These are phyloP conservation scores for Sporisorium sorghi DNA, from an alignment of 1,284 basidiomycete species.

Conservation along the genomic window DNA sequence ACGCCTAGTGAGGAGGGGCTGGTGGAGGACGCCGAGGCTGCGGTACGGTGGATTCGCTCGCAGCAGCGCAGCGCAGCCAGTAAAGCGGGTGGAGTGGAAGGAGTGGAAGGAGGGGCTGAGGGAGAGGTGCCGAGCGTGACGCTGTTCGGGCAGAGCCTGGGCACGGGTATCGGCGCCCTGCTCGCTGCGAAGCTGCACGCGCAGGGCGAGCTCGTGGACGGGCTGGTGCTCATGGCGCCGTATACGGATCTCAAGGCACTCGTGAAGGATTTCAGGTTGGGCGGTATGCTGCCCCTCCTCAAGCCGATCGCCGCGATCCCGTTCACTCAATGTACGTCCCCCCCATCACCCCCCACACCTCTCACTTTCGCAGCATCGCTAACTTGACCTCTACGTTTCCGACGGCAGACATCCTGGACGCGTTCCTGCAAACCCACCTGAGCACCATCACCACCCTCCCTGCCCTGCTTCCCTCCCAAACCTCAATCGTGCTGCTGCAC, in stretches of 20 bases:
- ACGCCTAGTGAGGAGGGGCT: conserved; percentile 81
- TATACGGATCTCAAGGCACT: conserved; percentile 79
- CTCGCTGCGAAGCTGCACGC: conserved; percentile 74
- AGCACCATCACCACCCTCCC: conserved; percentile 39
- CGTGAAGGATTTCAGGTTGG: conserved; percentile 76
- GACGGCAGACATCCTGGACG: conserved; percentile 71
- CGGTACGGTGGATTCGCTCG: conserved; percentile 80
- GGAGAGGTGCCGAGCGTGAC: conserved; percentile 72
- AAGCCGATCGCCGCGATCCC: conserved; percentile 81
- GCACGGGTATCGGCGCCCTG: conserved; percentile 79
- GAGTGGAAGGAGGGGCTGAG: too few species aligned
- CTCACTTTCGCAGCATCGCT: not conserved
- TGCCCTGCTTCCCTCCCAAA: conserved; percentile 43
- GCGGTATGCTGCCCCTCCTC: conserved; percentile 76
- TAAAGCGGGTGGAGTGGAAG: not conserved
- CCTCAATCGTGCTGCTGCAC: conserved; percentile 81
- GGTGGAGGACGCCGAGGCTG: conserved; percentile 79
- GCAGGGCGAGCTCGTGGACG: conserved; percentile 71
- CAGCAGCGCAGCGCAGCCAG: too few species aligned
- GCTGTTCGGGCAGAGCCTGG: conserved; percentile 83
- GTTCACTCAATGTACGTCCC: conserved; percentile 73
- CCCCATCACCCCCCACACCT: not conserved
- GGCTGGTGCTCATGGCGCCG: conserved; percentile 80
- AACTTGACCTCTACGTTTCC: not conserved
- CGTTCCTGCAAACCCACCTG: conserved; percentile 76